A percentile compares a stretch with the other conserved stretches of the same genome.
Conservation (phyloP, 2,329 filamentous ascomycete species). For the Colletotrichum endophyticum region DNA sequence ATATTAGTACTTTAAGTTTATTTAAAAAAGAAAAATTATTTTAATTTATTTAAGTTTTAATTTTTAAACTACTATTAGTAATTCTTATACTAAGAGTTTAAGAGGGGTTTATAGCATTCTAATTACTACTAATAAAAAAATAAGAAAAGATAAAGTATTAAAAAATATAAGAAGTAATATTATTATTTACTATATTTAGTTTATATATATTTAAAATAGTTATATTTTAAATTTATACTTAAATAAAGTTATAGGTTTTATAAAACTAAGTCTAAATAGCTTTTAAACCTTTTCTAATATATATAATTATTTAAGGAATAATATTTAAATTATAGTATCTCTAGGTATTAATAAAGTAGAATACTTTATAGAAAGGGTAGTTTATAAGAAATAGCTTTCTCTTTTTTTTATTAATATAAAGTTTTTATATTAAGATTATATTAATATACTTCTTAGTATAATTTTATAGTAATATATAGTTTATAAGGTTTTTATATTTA, state of each 20-base stretch:
- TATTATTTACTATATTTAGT: background rate
- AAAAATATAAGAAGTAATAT: background rate
- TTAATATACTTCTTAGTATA: no score
- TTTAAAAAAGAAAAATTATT: background rate
- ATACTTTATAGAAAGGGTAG: background rate
- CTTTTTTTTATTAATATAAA: no score
- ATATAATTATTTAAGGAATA: conserved; percentile 18
- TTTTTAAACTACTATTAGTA: background rate
- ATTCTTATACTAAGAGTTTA: background rate
- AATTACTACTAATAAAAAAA: background rate
- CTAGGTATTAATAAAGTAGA: background rate
- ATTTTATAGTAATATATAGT: no score
- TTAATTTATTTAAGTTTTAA: background rate
- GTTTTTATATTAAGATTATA: background rate
- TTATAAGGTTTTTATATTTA: no score
- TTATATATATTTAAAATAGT: background rate
- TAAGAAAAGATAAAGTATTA: background rate
- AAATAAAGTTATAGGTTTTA: no score
- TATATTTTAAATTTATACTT: no score
- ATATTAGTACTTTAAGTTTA: background rate
- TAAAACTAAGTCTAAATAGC: no score
- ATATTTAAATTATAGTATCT: background rate
- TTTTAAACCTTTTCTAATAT: background rate
- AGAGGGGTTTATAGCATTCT: background rate
- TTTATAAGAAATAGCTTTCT: no score